phyloP scores from a whole-genome alignment of 2,329 filamentous ascomycete genomes.

The Pseudogymnoascus sp. region DNA sequence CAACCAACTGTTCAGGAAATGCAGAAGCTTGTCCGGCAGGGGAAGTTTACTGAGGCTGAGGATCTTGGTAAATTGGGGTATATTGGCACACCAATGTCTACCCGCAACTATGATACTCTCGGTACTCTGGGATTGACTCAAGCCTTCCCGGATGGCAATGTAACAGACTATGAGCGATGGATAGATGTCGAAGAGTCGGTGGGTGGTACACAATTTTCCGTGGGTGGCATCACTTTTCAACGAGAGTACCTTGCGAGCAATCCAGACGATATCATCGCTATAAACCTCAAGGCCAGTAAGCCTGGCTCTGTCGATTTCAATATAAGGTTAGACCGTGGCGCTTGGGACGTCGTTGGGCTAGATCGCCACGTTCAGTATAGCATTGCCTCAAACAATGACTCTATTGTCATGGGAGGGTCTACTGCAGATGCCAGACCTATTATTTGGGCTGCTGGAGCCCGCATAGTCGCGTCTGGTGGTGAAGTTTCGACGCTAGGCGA shows the following conservation, averaged over 20 bases:
- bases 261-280: conserved; percentile 21
- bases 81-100: conserved; percentile 32
- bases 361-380: conserved; percentile 18
- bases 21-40: conserved; percentile 32
- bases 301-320: conserved; percentile 15
- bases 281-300: conserved; percentile 18
- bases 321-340: conserved; percentile 13
- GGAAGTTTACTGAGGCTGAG: conserved; percentile 31
- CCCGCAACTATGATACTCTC: conserved; percentile 33
- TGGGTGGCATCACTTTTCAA: conserved; percentile 17
- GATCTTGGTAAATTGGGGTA: conserved; percentile 29
- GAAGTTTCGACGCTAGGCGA: conserved; percentile 19
- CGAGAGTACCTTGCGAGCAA: conserved; percentile 24
- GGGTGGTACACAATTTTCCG: conserved; percentile 15
- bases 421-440: conserved; percentile 17
- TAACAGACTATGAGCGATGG: conserved; percentile 22
- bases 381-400: conserved; percentile 13
- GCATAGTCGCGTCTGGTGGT: conserved; percentile 19
- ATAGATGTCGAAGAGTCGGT: conserved; percentile 17
- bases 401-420: conserved; percentile 13
- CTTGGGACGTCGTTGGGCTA: conserved; percentile 9
- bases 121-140: conserved; percentile 27
- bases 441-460: conserved; percentile 16
- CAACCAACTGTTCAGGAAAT: conserved; percentile 30
- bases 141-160: conserved; percentile 12